These are phyloP conservation scores for Hippophae gyantsensis DNA, from an alignment of 306 rosid genomes.

Conservation along the genomic window DNA sequence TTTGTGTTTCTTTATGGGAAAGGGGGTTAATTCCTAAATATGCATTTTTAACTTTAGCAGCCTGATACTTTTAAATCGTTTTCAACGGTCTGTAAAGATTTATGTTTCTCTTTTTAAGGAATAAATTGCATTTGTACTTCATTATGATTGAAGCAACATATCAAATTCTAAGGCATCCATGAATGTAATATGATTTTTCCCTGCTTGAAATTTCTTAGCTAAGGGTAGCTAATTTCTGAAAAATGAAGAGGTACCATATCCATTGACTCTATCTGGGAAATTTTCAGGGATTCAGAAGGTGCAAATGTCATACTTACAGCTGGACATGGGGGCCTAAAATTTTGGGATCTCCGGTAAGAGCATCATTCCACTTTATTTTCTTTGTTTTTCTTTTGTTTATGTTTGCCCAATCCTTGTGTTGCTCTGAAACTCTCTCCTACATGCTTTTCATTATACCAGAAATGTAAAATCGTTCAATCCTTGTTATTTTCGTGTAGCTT, in stretches of 20 bases:
- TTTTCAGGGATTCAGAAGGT: slow-evolving; percentile 58
- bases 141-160: not conserved
- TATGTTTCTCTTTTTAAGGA: not conserved
- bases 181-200: not conserved
- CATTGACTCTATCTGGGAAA: not conserved
- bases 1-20: too few relatives aligned
- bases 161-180: not conserved
- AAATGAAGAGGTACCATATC: too few relatives aligned
- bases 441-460: not conserved
- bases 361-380: not conserved
- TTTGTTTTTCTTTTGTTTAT: not conserved
- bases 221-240: not conserved
- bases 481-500: too few relatives aligned
- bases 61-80: not conserved
- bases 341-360: slow-evolving; percentile 86
- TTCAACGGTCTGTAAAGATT: not conserved
- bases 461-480: too few relatives aligned
- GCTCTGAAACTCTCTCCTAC: not conserved
- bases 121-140: not conserved
- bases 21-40: too few relatives aligned
- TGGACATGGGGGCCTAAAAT: slow-evolving; percentile 83
- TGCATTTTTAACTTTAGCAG: not conserved
- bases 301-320: slow-evolving; percentile 68
- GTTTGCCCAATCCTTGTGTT: not conserved
- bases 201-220: not conserved